A percentile compares a stretch with the other conserved stretches of the same genome.
These are phyloP conservation scores for Apiospora sp. DNA, from an alignment of 2,329 filamentous ascomycete species.

Conservation along the genomic window DNA sequence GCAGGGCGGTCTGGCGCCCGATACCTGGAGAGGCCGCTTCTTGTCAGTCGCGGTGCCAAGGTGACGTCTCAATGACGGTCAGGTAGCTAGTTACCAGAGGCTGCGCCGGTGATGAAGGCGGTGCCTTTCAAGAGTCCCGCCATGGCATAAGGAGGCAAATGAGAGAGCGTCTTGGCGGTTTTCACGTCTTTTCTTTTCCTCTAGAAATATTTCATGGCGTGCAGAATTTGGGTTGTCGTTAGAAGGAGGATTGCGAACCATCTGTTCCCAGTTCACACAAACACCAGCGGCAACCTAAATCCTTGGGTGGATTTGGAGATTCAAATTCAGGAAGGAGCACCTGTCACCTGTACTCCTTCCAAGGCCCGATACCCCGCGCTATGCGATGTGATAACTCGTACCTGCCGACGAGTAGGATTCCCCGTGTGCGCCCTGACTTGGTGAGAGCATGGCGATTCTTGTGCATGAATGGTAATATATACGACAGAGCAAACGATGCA, in stretches of 20 bases:
- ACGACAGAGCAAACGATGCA: background rate
- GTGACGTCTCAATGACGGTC: constrained; percentile 22
- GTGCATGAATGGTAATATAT: background rate
- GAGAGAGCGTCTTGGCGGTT: too few species aligned
- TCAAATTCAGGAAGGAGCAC: background rate
- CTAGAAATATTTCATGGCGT: too few species aligned
- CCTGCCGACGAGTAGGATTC: background rate
- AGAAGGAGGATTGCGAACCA: background rate
- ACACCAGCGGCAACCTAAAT: background rate
- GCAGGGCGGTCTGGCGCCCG: constrained; percentile 54
- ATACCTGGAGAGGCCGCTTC: constrained; percentile 49
- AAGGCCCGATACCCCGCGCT: background rate
- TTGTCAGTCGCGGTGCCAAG: background rate
- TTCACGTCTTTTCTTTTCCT: background rate
- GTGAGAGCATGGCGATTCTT: background rate
- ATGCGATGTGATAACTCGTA: background rate
- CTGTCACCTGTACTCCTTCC: background rate
- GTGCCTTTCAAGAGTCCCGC: constrained; percentile 51
- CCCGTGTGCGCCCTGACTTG: background rate
- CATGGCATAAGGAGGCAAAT: constrained; percentile 37
- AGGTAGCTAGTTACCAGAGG: constrained; percentile 46
- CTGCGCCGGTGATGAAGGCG: constrained; percentile 57
- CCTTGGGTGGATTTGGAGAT: background rate
- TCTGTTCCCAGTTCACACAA: background rate
- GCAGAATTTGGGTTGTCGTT: background rate